Conservation (phyloP, 345 rosid genomes). For the Dipteronia dyeriana region DNA sequence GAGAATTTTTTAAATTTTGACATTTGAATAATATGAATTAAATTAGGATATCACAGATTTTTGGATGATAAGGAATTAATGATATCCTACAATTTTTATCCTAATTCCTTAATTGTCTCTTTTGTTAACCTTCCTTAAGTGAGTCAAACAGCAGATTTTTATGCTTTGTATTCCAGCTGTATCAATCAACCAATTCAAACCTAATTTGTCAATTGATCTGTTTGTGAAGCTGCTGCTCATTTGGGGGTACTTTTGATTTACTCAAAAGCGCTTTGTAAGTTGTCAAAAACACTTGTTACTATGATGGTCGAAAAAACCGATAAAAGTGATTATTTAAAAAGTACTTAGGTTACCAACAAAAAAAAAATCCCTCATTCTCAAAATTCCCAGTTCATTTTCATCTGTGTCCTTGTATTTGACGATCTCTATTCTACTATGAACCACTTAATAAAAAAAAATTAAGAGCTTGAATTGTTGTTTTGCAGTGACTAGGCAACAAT, state of each 20-base stretch:
- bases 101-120: neutral
- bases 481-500: slow-evolving; percentile 4
- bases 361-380: too few species aligned
- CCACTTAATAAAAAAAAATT: neutral
- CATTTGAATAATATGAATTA: too few species aligned
- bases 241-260: too few species aligned
- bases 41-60: neutral
- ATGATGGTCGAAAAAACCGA: too few species aligned
- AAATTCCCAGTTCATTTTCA: neutral
- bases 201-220: too few species aligned
- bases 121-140: neutral
- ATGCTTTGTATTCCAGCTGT: slow-evolving; percentile 9
- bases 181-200: neutral
- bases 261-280: neutral
- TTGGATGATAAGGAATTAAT: too few species aligned
- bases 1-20: neutral
- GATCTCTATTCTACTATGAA: neutral
- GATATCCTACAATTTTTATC: neutral
- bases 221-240: neutral
- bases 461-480: neutral
- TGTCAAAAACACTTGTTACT: too few species aligned
- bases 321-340: too few species aligned
- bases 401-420: neutral
- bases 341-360: too few species aligned
- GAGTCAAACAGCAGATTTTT: slow-evolving; percentile 17